Percentiles rank a stretch among this genome's conserved stretches.
Evolutionary conservation across 2,329 filamentous ascomycete genomes (phyloP).

Genomic region (Monosporascus sp.): DNA sequence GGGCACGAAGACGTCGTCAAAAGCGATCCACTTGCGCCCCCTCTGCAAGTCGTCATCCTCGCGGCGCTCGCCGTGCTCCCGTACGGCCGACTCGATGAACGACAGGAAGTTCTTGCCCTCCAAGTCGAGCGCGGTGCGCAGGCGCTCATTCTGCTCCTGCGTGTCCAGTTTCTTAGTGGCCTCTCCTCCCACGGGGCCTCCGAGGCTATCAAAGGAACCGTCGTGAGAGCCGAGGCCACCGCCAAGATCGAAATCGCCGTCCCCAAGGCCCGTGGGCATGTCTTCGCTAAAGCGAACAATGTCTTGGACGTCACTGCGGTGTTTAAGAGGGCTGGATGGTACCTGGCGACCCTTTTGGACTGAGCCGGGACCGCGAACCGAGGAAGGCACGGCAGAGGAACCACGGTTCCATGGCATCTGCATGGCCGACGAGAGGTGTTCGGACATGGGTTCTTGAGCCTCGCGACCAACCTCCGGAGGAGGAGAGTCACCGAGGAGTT

Average conservation of each 20-base stretch:
- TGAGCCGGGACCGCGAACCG: constrained; percentile 35
- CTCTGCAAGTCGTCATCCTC: constrained; percentile 24
- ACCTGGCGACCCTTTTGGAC: constrained; percentile 34
- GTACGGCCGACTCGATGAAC: constrained; percentile 34
- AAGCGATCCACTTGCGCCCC: constrained; percentile 49
- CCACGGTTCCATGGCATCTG: constrained; percentile 47
- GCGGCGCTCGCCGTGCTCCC: constrained; percentile 24
- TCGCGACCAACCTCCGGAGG: constrained; percentile 37
- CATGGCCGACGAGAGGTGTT: constrained; percentile 53
- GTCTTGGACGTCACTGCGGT: constrained; percentile 30
- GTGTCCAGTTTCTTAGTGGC: not conserved
- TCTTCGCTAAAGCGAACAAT: constrained; percentile 46
- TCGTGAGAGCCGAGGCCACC: constrained; percentile 23
- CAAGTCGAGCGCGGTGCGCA: constrained; percentile 33
- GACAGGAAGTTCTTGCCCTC: constrained; percentile 42
- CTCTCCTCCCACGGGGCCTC: constrained; percentile 2
- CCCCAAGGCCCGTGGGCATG: constrained; percentile 24
- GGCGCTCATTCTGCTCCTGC: constrained; percentile 8
- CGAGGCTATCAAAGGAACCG: constrained; percentile 25
- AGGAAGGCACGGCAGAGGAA: constrained; percentile 43
- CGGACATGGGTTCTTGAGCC: constrained; percentile 58
- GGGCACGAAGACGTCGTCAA: constrained; percentile 64
- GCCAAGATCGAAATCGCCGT: constrained; percentile 25
- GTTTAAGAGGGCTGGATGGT: constrained; percentile 35
- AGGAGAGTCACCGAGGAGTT: constrained; percentile 7